Evolutionary conservation across 2,329 filamentous ascomycete species (phyloP), one percentile per base, ranked within the genome.

Genomic region (Zopfia rhizophila): DNA sequence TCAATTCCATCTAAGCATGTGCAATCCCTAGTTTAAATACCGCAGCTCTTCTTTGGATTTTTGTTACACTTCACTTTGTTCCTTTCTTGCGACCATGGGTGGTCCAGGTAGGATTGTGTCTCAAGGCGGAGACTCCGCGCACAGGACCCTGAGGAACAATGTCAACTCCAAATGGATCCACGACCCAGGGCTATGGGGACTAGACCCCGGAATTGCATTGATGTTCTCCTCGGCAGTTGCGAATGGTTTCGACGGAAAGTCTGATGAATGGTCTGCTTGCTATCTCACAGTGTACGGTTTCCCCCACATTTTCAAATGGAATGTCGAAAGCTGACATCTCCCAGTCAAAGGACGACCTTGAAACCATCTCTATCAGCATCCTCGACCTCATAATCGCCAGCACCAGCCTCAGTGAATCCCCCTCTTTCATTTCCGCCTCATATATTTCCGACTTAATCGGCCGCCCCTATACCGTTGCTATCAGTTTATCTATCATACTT

Each of bases 251-350:
- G 65, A 67, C 27, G 61, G 60, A 12, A 39, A 51, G 16, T 33
- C n/a, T 68, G 22, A 64, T 66, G 55, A 64, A 64, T 22, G 61
- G 60, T n/a, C 53, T 67, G 3, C 53, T 58, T 12, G 57, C 59
- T 7, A 52, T 65, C 12, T 53, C 50, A 16, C 39, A 37, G 21
- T 58, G 52, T 45, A 14, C n/a, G n/a, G n/a, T n/a, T n/a, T n/a
- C n/a, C n/a, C n/a, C n/a, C n/a, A 7, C n/a, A n/a, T n/a, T n/a
- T 31, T 30, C 17, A 56, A 13, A 7, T 25, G 12, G 51, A 53
- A 19, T 30, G 58, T 4, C 47, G 45, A n/a, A n/a, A n/a, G 8
- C 57, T 53, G 14, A 38, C 46, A 12, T 48, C 32, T 23, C 45
- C 51, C 1, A 48, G 27, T 19, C 41, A 56, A n/a, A n/a, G n/a